Evolutionary conservation across 1,284 basidiomycete genomes (phyloP).

Genomic region (Taiwanofungus camphoratus): DNA sequence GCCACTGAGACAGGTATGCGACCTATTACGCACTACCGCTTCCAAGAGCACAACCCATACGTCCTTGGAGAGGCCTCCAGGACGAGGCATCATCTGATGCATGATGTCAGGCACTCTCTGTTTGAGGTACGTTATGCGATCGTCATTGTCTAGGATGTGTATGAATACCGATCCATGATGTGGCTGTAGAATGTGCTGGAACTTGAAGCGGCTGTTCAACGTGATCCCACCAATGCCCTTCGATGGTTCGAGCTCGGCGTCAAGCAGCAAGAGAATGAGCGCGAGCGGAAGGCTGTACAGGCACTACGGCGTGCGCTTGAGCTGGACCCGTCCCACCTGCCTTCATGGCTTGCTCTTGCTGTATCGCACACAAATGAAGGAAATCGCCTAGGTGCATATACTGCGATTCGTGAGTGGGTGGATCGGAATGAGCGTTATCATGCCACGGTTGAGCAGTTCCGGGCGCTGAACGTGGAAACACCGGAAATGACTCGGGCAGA

Average conservation of each 20-base stretch:
- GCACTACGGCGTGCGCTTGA: slow-evolving; percentile 81
- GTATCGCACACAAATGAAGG: slow-evolving; percentile 93
- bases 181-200: slow-evolving; percentile 72
- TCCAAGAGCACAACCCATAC: slow-evolving; percentile 83
- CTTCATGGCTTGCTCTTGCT: slow-evolving; percentile 88
- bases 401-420: slow-evolving; percentile 84
- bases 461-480: slow-evolving; percentile 29
- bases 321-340: slow-evolving; percentile 72
- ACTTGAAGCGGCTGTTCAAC: slow-evolving; percentile 87
- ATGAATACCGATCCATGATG: not conserved
- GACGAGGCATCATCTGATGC: slow-evolving; percentile 51
- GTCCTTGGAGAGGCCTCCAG: slow-evolving; percentile 49
- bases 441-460: slow-evolving; percentile 40
- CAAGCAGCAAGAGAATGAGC: slow-evolving; percentile 98
- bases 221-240: slow-evolving; percentile 61
- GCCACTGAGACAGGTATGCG: slow-evolving; percentile 60
- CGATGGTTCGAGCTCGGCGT: slow-evolving; percentile 94
- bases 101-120: slow-evolving; percentile 38
- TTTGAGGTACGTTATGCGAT: slow-evolving; percentile 53
- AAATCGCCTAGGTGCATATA: slow-evolving; percentile 66
- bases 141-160: not conserved
- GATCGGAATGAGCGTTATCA: slow-evolving; percentile 51
- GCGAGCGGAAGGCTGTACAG: slow-evolving; percentile 86
- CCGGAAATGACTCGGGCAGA: slow-evolving; percentile 33
- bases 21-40: slow-evolving; percentile 61